Base-by-base conservation (phyloP, 805 yeast species). In the Isabelozyma pseudorhagii region DNA sequence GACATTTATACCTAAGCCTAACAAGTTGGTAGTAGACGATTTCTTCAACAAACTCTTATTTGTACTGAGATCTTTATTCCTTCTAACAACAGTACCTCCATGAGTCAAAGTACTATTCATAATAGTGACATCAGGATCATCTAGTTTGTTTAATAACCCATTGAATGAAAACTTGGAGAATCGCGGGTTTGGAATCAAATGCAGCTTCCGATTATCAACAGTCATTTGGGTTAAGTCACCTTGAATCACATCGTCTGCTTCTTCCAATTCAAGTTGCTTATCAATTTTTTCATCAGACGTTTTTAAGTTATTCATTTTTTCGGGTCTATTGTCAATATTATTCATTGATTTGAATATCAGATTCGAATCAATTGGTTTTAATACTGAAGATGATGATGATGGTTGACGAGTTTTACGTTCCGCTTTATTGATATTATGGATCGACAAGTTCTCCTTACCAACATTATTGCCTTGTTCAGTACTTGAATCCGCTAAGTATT, bases 131-230 rank as follows among this genome's bases (percentile, higher is more conserved):
- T 50, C 51, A 8, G 49, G 44, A 21, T 45, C 42, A 41, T 48
- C 54, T 46, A 42, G 48, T 39, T 42, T 50, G 46, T 58, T 53
- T 49, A 64, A 53, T 25, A 73, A 56, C 2, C 74, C 77, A 45
- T 72, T 71, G 56, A 74, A 71, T 0, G 79, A 72, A 46, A 74
- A 63, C 38, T 69, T 61, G 0, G 79, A 74, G 48, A 74, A 74
- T 36, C 73, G 57, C 9, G 78, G 78, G 46, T 74, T 74, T 6
- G 79, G 79, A 38, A 72, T 68, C 46, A 69, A 58, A 21, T 21
- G 25, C 25, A 21, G 25, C 8, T 52, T 63, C 38, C 41, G 42
- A 28, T 42, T 44, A 15, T 45, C 48, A 17, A 39, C 36, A 17
- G 45, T 47, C 49, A 21, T 48, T 44, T 45, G 18, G 42, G 50